Percentiles rank a stretch among this genome's conserved stretches.
phyloP scores from a whole-genome alignment of 31 red algal species.

The Asparagopsis taxiformis region DNA sequence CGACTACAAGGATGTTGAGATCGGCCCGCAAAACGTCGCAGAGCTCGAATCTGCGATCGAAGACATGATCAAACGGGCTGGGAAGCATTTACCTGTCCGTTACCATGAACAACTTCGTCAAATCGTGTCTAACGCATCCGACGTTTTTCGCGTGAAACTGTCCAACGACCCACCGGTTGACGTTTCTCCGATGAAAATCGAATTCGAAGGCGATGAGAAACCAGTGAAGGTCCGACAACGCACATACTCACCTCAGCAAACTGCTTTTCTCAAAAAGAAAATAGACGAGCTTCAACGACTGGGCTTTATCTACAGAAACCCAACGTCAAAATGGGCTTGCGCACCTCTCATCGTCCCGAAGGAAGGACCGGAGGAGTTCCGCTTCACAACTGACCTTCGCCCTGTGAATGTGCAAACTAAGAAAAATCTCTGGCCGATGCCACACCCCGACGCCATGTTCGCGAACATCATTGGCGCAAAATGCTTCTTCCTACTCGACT shows the following conservation, averaged over 20 bases:
- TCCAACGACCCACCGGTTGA: constrained; percentile 3
- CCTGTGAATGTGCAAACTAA: neutral
- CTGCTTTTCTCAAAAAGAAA: constrained; percentile 3
- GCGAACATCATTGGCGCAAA: constrained; percentile 5
- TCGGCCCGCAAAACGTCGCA: constrained; percentile 5
- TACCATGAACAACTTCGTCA: neutral
- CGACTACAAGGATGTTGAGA: constrained; percentile 50
- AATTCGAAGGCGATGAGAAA: neutral
- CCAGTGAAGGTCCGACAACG: constrained; percentile 8
- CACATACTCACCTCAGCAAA: constrained; percentile 12
- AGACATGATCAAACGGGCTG: constrained; percentile 15
- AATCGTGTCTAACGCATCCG: neutral
- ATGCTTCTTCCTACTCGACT: constrained; percentile 29
- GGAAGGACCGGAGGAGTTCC: neutral
- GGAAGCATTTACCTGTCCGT: constrained; percentile 3
- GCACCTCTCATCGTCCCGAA: constrained; percentile 32
- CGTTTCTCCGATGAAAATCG: constrained; percentile 11
- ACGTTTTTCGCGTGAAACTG: constrained; percentile 14
- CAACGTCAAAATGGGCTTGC: neutral
- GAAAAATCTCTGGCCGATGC: neutral
- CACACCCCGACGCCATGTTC: constrained; percentile 23
- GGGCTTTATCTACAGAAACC: neutral
- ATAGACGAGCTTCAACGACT: neutral
- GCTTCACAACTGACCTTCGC: constrained; percentile 15
- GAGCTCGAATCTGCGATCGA: constrained; percentile 21